These are phyloP conservation scores for Auricularia sp. DNA, from an alignment of 768 basidiomycete species.

Conservation along the genomic window DNA sequence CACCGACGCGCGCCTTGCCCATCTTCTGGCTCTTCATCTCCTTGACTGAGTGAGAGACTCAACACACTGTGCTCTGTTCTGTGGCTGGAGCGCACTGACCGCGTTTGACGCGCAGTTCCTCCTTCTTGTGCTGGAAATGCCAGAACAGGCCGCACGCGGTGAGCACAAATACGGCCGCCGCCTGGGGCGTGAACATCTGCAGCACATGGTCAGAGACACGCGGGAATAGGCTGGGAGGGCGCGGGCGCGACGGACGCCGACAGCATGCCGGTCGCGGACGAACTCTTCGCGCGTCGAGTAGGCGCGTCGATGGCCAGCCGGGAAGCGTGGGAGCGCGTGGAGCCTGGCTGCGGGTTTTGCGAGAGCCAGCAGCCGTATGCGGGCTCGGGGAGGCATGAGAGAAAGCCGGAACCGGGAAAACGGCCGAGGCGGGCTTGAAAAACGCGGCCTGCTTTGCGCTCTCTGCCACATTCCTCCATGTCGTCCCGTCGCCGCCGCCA, in stretches of 20 bases:
- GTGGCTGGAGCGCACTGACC: slow-evolving; percentile 33
- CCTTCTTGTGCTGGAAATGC: slow-evolving; percentile 87
- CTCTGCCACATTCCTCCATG: not conserved
- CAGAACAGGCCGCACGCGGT: slow-evolving; percentile 74
- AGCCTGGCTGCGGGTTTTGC: not conserved
- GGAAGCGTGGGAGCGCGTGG: not conserved
- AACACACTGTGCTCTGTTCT: not conserved
- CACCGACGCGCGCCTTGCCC: slow-evolving; percentile 84
- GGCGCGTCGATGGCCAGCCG: not conserved
- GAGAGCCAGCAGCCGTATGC: not conserved
- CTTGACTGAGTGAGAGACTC: slow-evolving; percentile 38
- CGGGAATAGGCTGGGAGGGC: not conserved
- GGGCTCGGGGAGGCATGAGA: not conserved
- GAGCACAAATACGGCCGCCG: slow-evolving; percentile 74
- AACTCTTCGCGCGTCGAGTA: slow-evolving; percentile 1
- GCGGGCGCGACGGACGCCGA: slow-evolving; percentile 4
- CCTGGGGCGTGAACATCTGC: slow-evolving; percentile 86
- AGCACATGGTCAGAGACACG: not conserved
- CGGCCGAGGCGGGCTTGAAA: too few relatives aligned
- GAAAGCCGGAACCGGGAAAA: not conserved
- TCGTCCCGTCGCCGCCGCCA: not conserved
- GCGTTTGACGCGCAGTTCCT: slow-evolving; percentile 60
- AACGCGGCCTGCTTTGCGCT: not conserved
- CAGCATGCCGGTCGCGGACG: slow-evolving; percentile 3
- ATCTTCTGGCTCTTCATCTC: slow-evolving; percentile 63